phyloP scores from a whole-genome alignment of 2,329 filamentous ascomycete species.

The Acephala macrosclerotiorum region DNA sequence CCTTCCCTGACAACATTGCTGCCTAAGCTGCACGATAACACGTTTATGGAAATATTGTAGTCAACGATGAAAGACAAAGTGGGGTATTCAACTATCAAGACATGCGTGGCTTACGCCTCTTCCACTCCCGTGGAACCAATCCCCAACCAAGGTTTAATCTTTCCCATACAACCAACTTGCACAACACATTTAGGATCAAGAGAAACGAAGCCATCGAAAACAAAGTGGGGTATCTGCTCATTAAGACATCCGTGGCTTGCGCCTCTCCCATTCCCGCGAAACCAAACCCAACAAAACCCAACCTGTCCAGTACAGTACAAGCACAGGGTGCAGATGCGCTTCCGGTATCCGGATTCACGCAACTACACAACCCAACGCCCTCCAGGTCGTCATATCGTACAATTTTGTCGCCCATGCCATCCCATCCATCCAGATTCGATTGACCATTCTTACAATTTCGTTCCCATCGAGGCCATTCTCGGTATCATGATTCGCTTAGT shows the following conservation, averaged over 20 bases:
- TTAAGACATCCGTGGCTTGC: conserved; percentile 1
- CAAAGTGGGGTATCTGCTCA: conserved; percentile 7
- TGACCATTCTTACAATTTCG: background rate
- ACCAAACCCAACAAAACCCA: background rate
- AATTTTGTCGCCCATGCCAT: background rate
- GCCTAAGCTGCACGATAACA: background rate
- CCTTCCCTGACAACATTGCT: background rate
- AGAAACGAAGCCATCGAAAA: background rate
- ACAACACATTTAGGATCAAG: too few relatives aligned
- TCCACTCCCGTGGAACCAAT: too few relatives aligned
- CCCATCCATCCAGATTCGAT: background rate
- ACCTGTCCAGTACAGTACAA: too few relatives aligned
- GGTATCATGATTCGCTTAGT: background rate
- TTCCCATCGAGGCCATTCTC: too few relatives aligned
- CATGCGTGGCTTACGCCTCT: background rate
- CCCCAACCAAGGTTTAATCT: too few relatives aligned
- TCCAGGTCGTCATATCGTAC: background rate
- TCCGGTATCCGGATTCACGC: background rate
- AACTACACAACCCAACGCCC: background rate
- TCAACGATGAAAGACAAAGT: background rate
- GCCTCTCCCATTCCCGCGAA: background rate
- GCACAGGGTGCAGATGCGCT: background rate
- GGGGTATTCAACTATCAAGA: background rate
- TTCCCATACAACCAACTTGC: too few relatives aligned
- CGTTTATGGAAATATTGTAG: background rate